A percentile compares a stretch with the other conserved stretches of the same genome.
These are phyloP conservation scores for Komagataella pastoris DNA, from an alignment of 805 yeast genomes.

Conservation along the genomic window DNA sequence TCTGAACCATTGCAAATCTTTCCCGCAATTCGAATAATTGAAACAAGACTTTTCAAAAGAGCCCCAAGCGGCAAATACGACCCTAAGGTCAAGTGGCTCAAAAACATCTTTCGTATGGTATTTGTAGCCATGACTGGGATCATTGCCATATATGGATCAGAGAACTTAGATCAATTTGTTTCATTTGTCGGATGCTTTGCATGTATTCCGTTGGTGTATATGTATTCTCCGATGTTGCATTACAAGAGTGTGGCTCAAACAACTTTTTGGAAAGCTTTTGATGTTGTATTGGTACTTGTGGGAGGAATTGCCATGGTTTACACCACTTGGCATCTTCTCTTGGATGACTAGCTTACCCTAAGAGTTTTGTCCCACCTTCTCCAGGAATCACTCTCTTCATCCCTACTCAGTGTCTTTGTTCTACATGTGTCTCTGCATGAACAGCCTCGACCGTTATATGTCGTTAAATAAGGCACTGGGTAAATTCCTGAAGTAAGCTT, in stretches of 20 bases:
- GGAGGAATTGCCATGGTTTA: conserved; percentile 55
- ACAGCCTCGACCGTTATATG: neutral
- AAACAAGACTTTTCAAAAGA: conserved; percentile 42
- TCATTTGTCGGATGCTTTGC: conserved; percentile 78
- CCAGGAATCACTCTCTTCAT: neutral
- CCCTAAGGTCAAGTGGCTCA: conserved; percentile 44
- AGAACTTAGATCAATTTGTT: conserved; percentile 59
- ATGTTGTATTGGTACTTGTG: conserved; percentile 32
- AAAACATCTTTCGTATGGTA: conserved; percentile 41
- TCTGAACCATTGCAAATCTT: conserved; percentile 74
- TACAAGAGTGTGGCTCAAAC: conserved; percentile 33
- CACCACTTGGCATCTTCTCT: conserved; percentile 48
- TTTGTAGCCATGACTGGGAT: conserved; percentile 41
- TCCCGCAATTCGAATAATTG: conserved; percentile 68
- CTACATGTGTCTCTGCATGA: neutral
- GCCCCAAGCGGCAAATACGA: conserved; percentile 42
- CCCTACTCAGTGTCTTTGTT: neutral
- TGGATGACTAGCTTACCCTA: conserved; percentile 5
- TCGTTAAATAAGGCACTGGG: neutral
- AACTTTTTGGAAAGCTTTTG: conserved; percentile 25
- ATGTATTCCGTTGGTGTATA: conserved; percentile 74
- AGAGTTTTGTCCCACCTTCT: neutral
- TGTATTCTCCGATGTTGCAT: conserved; percentile 76
- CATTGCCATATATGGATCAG: conserved; percentile 56
- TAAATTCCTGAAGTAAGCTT: neutral